Conservation (phyloP, 176 grass and related monocot genomes). For the Oryza nivara region DNA sequence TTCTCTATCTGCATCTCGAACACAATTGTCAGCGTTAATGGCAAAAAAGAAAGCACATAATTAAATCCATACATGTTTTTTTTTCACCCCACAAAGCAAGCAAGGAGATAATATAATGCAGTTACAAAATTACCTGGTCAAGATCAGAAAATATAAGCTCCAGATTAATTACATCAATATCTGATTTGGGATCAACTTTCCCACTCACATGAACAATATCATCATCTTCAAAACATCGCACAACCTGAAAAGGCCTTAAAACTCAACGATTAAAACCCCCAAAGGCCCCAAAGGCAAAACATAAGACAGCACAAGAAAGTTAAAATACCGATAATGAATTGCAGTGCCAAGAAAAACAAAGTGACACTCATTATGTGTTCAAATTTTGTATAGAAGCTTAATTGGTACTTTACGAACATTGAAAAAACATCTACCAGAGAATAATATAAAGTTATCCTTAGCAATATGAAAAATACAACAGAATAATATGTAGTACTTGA, state of each 20-base stretch:
- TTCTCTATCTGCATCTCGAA: conserved; percentile 86
- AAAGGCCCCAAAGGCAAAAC: conserved; percentile 3
- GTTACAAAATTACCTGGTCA: conserved; percentile 76
- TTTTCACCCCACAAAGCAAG: conserved; percentile 7
- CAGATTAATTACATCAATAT: conserved; percentile 97
- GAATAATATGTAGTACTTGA: neutral
- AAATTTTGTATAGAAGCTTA: neutral
- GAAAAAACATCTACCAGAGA: neutral
- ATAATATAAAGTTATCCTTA: neutral
- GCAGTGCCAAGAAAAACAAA: neutral
- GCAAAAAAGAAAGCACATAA: conserved; percentile 5
- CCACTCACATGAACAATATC: conserved; percentile 96
- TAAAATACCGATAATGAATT: neutral
- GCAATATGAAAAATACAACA: neutral
- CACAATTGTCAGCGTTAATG: conserved; percentile 26
- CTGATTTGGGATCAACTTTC: conserved; percentile 92
- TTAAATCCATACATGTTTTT: neutral
- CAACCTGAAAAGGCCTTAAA: conserved; percentile 55
- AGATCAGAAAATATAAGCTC: conserved; percentile 93
- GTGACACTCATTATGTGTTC: neutral
- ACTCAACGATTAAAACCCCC: neutral
- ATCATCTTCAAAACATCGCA: conserved; percentile 97
- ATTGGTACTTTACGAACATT: neutral
- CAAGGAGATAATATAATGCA: conserved; percentile 23
- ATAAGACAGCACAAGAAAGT: neutral